Evolutionary conservation across 352 stramenopile species (phyloP).

Genomic region (Globisporangium yorkense): DNA sequence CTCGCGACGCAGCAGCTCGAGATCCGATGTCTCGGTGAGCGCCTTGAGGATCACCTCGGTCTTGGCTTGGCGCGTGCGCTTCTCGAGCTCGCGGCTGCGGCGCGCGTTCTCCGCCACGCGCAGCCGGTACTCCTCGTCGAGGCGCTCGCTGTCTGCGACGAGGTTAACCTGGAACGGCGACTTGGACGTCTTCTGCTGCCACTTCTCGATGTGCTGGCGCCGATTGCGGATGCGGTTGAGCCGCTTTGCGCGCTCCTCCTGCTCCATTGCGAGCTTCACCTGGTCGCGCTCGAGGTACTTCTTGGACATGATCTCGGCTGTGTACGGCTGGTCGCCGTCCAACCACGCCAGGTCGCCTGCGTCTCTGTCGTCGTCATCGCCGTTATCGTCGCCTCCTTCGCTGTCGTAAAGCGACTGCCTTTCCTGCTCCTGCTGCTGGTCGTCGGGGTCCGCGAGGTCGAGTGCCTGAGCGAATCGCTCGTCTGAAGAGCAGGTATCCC

Average conservation of each 20-base stretch:
- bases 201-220: constrained; percentile 65
- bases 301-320: constrained; percentile 73
- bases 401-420: constrained; percentile 11
- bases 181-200: constrained; percentile 87
- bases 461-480: constrained; percentile 32
- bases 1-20: constrained; percentile 89
- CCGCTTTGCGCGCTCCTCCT: constrained; percentile 47
- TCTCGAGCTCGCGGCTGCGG: constrained; percentile 57
- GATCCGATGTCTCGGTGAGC: constrained; percentile 83
- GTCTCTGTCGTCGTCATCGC: not conserved
- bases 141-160: constrained; percentile 91
- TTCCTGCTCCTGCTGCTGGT: constrained; percentile 24
- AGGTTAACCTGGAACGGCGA: constrained; percentile 92
- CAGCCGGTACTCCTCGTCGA: constrained; percentile 89
- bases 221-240: constrained; percentile 59
- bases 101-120: constrained; percentile 69
- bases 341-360: constrained; percentile 5
- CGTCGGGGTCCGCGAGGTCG: constrained; percentile 19
- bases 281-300: constrained; percentile 72
- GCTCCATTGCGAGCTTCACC: constrained; percentile 49
- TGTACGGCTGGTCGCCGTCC: constrained; percentile 36
- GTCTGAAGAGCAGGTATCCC: constrained; percentile 14
- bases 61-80: constrained; percentile 82
- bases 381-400: constrained; percentile 2
- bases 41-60: constrained; percentile 92